phyloP scores from a whole-genome alignment of 768 basidiomycete genomes.

The Neoboletus subvelutipes region DNA sequence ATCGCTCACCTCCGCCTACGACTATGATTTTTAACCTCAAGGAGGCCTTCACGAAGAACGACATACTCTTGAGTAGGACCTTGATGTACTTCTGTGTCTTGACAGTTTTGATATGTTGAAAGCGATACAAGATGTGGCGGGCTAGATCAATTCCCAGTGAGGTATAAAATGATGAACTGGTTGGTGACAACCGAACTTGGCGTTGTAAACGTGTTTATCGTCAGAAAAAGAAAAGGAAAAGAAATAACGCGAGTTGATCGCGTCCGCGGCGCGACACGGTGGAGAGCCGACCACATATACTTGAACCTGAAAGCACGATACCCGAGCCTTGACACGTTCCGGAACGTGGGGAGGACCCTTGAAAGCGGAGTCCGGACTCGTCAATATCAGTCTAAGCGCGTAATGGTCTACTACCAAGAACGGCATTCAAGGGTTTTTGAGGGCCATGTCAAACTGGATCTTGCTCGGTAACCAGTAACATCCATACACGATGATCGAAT shows the following conservation, averaged over 20 bases:
- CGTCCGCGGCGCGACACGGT: constrained; percentile 6
- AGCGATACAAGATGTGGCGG: no score
- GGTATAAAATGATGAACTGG: neutral
- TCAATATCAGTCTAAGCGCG: neutral
- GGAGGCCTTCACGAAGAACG: constrained; percentile 10
- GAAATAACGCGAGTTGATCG: neutral
- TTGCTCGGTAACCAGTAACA: neutral
- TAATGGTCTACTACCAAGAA: neutral
- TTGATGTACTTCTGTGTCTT: neutral
- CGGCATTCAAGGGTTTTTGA: neutral
- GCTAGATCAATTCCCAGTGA: neutral
- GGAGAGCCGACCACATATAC: neutral
- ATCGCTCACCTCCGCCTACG: constrained; percentile 21
- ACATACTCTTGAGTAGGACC: neutral
- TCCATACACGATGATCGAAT: neutral
- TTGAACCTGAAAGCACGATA: neutral
- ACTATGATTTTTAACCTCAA: constrained; percentile 14
- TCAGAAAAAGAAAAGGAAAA: neutral
- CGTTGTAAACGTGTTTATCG: neutral
- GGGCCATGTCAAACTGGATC: neutral
- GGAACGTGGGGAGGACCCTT: neutral
- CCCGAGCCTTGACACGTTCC: neutral
- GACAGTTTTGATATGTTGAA: neutral
- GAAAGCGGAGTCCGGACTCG: neutral
- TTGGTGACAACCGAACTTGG: neutral